A percentile compares a stretch with the other conserved stretches of the same genome.
Conservation (phyloP, 192 early-diverging fungal species). For the Gamsiella multidivaricata region DNA sequence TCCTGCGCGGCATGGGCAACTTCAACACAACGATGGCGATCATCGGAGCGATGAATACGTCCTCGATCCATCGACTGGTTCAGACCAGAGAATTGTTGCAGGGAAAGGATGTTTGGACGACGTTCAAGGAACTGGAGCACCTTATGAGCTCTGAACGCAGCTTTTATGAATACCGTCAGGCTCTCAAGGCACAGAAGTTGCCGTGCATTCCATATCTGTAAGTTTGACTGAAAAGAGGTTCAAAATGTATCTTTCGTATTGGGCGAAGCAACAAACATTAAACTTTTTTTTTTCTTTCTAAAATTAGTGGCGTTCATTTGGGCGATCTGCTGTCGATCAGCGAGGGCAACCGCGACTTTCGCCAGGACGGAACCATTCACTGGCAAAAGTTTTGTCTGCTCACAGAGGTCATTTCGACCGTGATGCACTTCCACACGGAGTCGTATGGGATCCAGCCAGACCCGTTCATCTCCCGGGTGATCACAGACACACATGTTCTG, state of each 20-base stretch:
- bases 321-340: constrained; percentile 78
- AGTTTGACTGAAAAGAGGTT: constrained; percentile 17
- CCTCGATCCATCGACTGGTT: constrained; percentile 69
- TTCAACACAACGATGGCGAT: constrained; percentile 85
- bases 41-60: constrained; percentile 74
- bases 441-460: constrained; percentile 51
- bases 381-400: constrained; percentile 78
- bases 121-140: constrained; percentile 69
- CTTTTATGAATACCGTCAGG: constrained; percentile 73
- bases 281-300: not conserved
- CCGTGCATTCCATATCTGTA: constrained; percentile 85
- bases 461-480: constrained; percentile 42
- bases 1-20: constrained; percentile 72
- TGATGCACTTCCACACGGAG: constrained; percentile 66
- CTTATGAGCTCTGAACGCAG: constrained; percentile 75
- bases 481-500: constrained; percentile 47
- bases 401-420: constrained; percentile 70
- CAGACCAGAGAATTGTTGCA: constrained; percentile 67
- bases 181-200: constrained; percentile 64
- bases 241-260: not conserved
- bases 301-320: constrained; percentile 68
- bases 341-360: constrained; percentile 75
- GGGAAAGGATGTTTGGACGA: constrained; percentile 59
- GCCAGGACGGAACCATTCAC: constrained; percentile 73
- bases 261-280: not conserved